phyloP scores from a whole-genome alignment of 2,329 filamentous ascomycete species.

The Aciculosporium take region DNA sequence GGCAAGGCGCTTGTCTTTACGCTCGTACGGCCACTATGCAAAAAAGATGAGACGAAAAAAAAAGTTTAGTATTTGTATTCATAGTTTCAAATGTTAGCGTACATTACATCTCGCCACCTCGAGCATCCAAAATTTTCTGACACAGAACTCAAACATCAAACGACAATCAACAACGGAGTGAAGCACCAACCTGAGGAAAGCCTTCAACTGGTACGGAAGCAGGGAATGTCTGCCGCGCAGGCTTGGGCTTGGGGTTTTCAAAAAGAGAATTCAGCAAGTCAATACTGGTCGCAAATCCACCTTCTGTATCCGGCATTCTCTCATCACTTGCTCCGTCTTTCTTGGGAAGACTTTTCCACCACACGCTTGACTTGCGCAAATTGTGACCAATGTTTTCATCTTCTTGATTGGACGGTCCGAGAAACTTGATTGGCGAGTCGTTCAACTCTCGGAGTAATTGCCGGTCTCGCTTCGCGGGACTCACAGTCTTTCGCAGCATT shows the following conservation, averaged over 20 bases:
- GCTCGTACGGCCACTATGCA: slow-evolving; percentile 72
- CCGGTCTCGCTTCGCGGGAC: slow-evolving; percentile 83
- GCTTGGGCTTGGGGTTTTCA: slow-evolving; percentile 53
- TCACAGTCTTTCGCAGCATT: slow-evolving; percentile 86
- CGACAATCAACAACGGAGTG: slow-evolving; percentile 19
- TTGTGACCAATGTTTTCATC: slow-evolving; percentile 32
- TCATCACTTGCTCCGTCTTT: slow-evolving; percentile 17
- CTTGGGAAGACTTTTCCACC: slow-evolving; percentile 19
- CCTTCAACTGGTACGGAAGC: slow-evolving; percentile 43
- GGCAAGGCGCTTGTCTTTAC: slow-evolving; percentile 55
- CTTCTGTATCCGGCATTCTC: slow-evolving; percentile 32
- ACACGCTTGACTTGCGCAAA: slow-evolving; percentile 26
- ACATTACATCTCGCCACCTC: not conserved
- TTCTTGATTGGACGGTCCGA: slow-evolving; percentile 13
- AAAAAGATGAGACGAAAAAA: slow-evolving; percentile 14
- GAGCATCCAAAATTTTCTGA: slow-evolving; percentile 11
- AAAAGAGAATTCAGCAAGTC: slow-evolving; percentile 95
- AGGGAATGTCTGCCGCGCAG: slow-evolving; percentile 38
- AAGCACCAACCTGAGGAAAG: slow-evolving; percentile 76
- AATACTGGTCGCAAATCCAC: slow-evolving; percentile 74
- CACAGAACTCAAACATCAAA: slow-evolving; percentile 9
- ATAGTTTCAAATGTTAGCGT: slow-evolving; percentile 4
- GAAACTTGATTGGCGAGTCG: slow-evolving; percentile 32
- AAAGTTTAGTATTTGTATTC: slow-evolving; percentile 23
- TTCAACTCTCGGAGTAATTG: slow-evolving; percentile 49